Conservation (phyloP, 1,284 basidiomycete species). For the Paramarasmius palmivorus region DNA sequence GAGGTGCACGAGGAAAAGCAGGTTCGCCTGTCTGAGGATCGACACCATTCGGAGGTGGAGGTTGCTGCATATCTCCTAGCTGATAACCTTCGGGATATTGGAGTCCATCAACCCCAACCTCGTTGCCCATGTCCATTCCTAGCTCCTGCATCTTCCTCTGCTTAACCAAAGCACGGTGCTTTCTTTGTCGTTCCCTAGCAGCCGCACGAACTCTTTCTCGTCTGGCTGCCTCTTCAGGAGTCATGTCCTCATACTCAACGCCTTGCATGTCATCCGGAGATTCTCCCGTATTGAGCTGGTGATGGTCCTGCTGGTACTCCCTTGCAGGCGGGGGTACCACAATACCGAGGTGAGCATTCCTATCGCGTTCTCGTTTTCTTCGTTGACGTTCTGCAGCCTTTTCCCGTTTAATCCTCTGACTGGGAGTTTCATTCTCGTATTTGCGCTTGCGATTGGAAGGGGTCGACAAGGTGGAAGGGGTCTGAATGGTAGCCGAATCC, state of each 20-base stretch:
- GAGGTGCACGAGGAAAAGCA: conserved; percentile 45
- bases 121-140: conserved; percentile 75
- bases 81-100: background rate
- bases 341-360: conserved; percentile 5
- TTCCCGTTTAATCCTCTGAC: conserved; percentile 71
- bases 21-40: conserved; percentile 1
- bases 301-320: background rate
- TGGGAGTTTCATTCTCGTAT: conserved; percentile 65
- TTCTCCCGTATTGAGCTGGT: background rate
- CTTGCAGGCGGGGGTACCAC: background rate
- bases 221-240: conserved; percentile 62
- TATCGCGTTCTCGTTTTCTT: conserved; percentile 75
- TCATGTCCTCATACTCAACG: conserved; percentile 34
- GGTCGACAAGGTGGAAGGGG: background rate
- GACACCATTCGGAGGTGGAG: conserved; percentile 20
- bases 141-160: conserved; percentile 75
- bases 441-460: background rate
- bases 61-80: background rate
- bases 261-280: background rate
- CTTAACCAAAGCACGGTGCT: conserved; percentile 75
- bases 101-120: conserved; percentile 33
- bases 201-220: conserved; percentile 69
- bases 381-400: conserved; percentile 81
- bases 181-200: conserved; percentile 75
- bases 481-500: conserved; percentile 3